These are phyloP conservation scores for Suaeda aralocaspica DNA, from an alignment of 148 eudicot genomes.

Conservation along the genomic window DNA sequence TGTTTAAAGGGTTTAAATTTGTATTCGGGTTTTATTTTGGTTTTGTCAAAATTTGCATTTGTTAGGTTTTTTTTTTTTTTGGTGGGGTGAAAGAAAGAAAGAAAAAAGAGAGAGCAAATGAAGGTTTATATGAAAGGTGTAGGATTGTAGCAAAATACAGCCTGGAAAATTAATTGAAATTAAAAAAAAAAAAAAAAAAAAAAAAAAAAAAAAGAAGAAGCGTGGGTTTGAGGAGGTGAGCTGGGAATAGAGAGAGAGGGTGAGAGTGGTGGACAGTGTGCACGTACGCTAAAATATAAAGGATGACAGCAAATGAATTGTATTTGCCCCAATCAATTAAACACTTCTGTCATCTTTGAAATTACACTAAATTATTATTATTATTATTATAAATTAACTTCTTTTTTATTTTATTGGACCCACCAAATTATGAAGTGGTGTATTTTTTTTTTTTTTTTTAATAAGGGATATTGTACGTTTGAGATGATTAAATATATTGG, in stretches of 20 bases:
- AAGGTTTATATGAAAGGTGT: background rate
- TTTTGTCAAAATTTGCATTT: too few relatives aligned
- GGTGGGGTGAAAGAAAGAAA: background rate
- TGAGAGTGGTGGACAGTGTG: conserved; percentile 28
- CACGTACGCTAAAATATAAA: conserved; percentile 29
- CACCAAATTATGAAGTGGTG: background rate
- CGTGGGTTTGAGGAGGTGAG: conserved; percentile 16
- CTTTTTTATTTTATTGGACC: background rate
- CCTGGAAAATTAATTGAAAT: conserved; percentile 18
- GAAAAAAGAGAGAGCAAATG: background rate
- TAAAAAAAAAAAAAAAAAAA: background rate
- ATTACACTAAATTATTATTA: too few relatives aligned
- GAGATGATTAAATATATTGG: background rate
- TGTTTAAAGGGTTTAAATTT: conserved; percentile 12
- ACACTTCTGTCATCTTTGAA: background rate
- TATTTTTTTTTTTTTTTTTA: too few relatives aligned
- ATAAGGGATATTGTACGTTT: background rate
- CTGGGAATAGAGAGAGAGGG: conserved; percentile 6
- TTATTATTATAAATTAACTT: background rate
- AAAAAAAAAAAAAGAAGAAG: background rate
- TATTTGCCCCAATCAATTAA: conserved; percentile 21
- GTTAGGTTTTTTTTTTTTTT: background rate
- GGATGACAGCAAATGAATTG: conserved; percentile 29
- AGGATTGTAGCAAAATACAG: conserved; percentile 3
- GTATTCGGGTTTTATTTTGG: background rate